Evolutionary conservation across 2,329 filamentous ascomycete genomes (phyloP), one percentile per base, ranked within the genome.

Genomic region (Sodiomyces alkalinus): DNA sequence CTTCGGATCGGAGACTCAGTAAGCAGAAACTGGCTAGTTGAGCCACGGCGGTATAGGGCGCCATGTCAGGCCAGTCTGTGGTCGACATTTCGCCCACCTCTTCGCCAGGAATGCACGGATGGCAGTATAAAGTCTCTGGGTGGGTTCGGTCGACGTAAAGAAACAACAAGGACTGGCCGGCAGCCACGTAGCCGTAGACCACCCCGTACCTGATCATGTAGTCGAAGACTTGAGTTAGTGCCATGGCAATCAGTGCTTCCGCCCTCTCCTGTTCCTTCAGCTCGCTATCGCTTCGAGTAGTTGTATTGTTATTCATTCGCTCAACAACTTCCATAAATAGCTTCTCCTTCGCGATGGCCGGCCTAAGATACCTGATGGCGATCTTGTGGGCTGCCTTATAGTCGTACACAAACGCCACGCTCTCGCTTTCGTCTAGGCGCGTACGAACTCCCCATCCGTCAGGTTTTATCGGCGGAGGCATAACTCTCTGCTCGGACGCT

Each of bases 181-280:
- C 39, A 32, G 37, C 28, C 7, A 48, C 17, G 31, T 43, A 40
- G 33, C 42, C 38, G 28, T 44, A 48, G 26, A 35, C 28, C 18
- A 46, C 26, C 20, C 30, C 36, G 21, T 29, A 30, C 17, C 12
- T 3, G 11, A 43, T 19, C 38, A 43, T 43, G n/a, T 37, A 38
- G 26, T 43, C 23, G 17, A 38, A 43, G 16, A 37, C 32, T 25
- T 41, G 33, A 27, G 34, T 36, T 19, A 41, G 28, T 13, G 33
- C 34, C 34, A 39, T 40, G 26, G 39, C 39, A 31, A 40, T 27
- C 17, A 17, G 19, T 20, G 14, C 31, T 26, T 39, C 37, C 9
- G 20, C 20, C 20, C 13, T 22, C 10, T 22, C 20, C 13, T 22
- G 20, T 22, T 12, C 20, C 20, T 12, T 10, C 20, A 22, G 20